Evolutionary conservation across 2,329 filamentous ascomycete genomes (phyloP).

Genomic region (Reticulascus tulasneorum): DNA sequence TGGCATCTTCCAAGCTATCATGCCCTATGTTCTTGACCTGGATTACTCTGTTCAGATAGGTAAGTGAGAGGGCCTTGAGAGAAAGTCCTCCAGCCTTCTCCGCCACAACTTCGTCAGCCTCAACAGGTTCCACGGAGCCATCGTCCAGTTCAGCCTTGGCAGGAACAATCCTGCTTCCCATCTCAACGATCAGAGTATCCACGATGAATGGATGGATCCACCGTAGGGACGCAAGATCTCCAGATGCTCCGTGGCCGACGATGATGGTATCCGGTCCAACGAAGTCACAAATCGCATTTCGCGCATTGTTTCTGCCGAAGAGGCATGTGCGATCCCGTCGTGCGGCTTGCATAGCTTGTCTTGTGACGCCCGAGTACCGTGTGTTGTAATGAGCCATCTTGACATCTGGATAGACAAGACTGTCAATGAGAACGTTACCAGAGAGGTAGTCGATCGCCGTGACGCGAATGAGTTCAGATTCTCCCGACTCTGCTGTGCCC

Average conservation of each 20-base stretch:
- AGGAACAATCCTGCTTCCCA: not conserved
- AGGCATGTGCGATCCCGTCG: constrained; percentile 23
- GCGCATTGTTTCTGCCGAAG: constrained; percentile 38
- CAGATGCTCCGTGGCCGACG: constrained; percentile 39
- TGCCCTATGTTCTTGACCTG: constrained; percentile 31
- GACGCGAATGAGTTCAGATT: constrained; percentile 49
- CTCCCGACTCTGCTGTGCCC: constrained; percentile 39
- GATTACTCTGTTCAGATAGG: constrained; percentile 34
- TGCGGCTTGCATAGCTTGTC: constrained; percentile 31
- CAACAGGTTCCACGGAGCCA: not conserved
- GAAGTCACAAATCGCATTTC: constrained; percentile 37
- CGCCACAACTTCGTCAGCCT: constrained; percentile 7
- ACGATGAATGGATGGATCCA: constrained; percentile 43
- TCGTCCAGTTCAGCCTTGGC: constrained; percentile 2
- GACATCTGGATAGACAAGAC: constrained; percentile 43
- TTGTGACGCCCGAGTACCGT: constrained; percentile 43
- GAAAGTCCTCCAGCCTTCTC: constrained; percentile 5
- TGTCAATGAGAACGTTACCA: constrained; percentile 42
- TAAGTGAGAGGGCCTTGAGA: constrained; percentile 34
- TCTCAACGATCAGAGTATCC: constrained; percentile 34
- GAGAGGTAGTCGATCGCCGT: constrained; percentile 49
- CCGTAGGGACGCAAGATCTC: constrained; percentile 40
- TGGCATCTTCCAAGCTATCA: constrained; percentile 41
- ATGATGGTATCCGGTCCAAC: constrained; percentile 44
- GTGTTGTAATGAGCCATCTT: constrained; percentile 47